Evolutionary conservation across 768 basidiomycete species (phyloP), one percentile per base, ranked within the genome.

Genomic region (Agaricus sinodeliciosus): DNA sequence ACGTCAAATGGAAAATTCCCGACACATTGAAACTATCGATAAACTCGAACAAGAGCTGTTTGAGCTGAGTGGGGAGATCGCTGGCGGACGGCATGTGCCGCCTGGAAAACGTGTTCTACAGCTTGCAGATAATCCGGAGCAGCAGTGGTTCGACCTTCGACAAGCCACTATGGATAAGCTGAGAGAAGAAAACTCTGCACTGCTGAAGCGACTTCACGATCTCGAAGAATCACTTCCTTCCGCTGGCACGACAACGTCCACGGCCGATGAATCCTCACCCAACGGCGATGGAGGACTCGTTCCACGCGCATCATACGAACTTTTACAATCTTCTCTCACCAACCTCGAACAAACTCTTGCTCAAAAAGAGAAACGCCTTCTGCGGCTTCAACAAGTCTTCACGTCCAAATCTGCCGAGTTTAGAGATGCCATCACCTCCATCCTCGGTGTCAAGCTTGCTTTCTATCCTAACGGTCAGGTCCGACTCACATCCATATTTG

Each of bases 391-490:
- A 61, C 82, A 94, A 80, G 82, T 94, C 4, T 96, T 91, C 68
- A 71, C 77, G 0, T 81, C 83, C 31, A 97, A 96, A 66, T 84
- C 85, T 8, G 80, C 86, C 54, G 94, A 97, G 62, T 95, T 98
- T 73, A 81, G 90, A 36, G 90, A 94, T 63, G 85, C 93, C 5
- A 87, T 97, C 55, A 84, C 87, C 3, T 84, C 88, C 0, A 86
- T 98, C 45, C 78, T 97, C 0, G 95, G 94, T 5, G 84, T 93
- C 63, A 92, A 95, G 61, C 79, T 97, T 46, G 85, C 87, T 1
- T 96, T 97, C 64, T 90, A 90, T 62, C 89, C 87, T 13, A 92
- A 91, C 47, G 94, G 94, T 0, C 84, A 91, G 59, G 86, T 97
- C 45, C 79, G 90, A 18, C 83, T 96, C 55, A 94, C 93, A 4